Evolutionary conservation across 164 flowering plant species (phyloP).

Genomic region (Macadamia tetraphylla): DNA sequence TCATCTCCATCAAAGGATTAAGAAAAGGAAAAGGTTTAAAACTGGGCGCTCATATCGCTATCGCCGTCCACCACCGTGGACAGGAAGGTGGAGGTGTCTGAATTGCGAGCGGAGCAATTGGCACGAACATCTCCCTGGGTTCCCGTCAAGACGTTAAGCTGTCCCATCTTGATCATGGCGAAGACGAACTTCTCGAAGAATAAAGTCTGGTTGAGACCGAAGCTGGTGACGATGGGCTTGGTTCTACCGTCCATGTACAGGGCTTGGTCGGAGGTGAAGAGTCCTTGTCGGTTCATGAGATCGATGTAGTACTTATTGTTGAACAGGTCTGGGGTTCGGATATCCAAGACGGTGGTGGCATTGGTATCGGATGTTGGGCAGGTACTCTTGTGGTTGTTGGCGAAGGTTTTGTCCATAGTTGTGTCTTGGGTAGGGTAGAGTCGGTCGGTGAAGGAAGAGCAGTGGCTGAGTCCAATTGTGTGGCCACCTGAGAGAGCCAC

Average conservation of each 20-base stretch:
- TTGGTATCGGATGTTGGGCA: conserved; percentile 31
- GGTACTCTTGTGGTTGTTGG: conserved; percentile 24
- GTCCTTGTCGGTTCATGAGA: conserved; percentile 57
- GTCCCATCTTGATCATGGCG: conserved; percentile 60
- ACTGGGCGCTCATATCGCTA: background rate
- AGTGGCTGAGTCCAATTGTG: conserved; percentile 63
- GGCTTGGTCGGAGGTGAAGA: conserved; percentile 65
- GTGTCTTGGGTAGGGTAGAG: conserved; percentile 61
- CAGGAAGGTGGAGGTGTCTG: conserved; percentile 15
- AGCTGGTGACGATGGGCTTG: conserved; percentile 34
- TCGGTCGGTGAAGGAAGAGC: conserved; percentile 46
- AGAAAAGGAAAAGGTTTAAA: too few relatives aligned
- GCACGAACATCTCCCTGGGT: conserved; percentile 50
- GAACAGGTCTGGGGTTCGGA: conserved; percentile 44
- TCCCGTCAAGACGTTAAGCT: conserved; percentile 55
- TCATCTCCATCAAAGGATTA: too few relatives aligned
- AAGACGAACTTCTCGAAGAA: conserved; percentile 52
- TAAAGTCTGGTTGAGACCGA: conserved; percentile 36
- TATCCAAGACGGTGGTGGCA: conserved; percentile 39
- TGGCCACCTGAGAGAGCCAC: conserved; percentile 77
- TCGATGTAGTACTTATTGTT: conserved; percentile 70
- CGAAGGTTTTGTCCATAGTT: conserved; percentile 44
- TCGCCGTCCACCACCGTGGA: conserved; percentile 16
- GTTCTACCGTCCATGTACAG: conserved; percentile 44
- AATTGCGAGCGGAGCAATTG: conserved; percentile 48